Evolutionary conservation across 139 green algal genomes (phyloP).

Genomic region (Chlorella sp.): DNA sequence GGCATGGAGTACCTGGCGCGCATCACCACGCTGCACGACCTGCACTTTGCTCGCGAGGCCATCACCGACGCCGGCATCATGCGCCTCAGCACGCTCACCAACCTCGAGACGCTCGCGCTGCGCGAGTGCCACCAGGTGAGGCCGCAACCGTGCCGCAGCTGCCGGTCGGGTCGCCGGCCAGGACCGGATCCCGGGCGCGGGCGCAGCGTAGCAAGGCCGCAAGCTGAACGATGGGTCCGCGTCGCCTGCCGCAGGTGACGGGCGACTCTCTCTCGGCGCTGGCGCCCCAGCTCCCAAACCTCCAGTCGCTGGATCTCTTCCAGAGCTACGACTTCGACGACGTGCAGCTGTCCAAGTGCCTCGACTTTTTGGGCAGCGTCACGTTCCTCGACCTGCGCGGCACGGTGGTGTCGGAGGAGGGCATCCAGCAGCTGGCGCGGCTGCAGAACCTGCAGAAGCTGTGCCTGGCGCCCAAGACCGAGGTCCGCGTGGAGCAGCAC

Average conservation of each 20-base stretch:
- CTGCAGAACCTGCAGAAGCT: conserved; percentile 30
- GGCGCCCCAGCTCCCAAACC: conserved; percentile 15
- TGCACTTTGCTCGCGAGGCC: conserved; percentile 20
- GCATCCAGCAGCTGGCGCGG: conserved; percentile 18
- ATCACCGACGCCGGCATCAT: conserved; percentile 12
- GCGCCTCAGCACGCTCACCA: conserved; percentile 15
- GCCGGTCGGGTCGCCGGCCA: no score
- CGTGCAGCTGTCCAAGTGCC: conserved; percentile 20
- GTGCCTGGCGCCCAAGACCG: conserved; percentile 19
- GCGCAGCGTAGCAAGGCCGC: no score
- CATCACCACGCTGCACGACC: conserved; percentile 16
- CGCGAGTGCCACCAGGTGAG: conserved; percentile 17
- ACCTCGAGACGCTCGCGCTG: conserved; percentile 16
- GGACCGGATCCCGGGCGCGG: no score
- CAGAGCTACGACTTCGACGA: conserved; percentile 22
- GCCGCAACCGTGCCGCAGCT: no score
- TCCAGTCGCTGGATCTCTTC: conserved; percentile 33
- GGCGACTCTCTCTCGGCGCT: conserved; percentile 8
- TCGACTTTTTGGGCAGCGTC: conserved; percentile 15
- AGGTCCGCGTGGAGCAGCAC: conserved; percentile 1
- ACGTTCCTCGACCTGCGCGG: conserved; percentile 21
- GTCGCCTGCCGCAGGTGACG: conserved; percentile 3
- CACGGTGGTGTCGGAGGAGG: conserved; percentile 15
- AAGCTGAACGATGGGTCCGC: no score
- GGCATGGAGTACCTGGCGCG: conserved; percentile 20